Base-by-base conservation (phyloP, 495 filamentous ascomycete species). In the Penicillium crystallinum region DNA sequence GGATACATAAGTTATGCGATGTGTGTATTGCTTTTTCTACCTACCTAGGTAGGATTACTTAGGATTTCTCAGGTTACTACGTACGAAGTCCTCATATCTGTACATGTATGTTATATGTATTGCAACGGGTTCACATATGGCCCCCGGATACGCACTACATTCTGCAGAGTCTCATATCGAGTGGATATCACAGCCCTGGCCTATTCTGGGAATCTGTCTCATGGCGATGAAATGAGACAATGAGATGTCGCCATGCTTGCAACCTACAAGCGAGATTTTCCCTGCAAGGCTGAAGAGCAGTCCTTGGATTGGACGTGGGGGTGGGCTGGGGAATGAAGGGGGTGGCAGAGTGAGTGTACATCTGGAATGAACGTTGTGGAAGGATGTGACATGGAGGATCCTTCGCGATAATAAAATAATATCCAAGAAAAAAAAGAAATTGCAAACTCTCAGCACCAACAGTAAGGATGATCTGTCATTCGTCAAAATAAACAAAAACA, bases 361-460 rank as follows among this genome's bases (percentile, higher is more conserved):
- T 46, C 8, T 31, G 29, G 10, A 31, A 31, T 31, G 11, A 8
- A 8, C 3, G 18, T 19, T 21, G 29, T 41, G 38, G 19, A 17
- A 14, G 15, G 35, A 53, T 48, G 44, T 41, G 37, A 41, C 37
- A 33, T 33, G 37, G 17, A 22, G 15, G 15, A 42, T 50, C 48
- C 48, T 42, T 34, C 37, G 21, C 22, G 7, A 7, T 7, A 3
- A 7, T 7, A 27, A 33, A 27, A 7, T 7, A 3, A 7, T 7
- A 3, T 7, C 4, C 2, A 17, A 17, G 35, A n/a, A 0, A 29
- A 21, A 38, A 37, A 39, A 46, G 30, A 52, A 42, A 1, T 4
- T 7, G 15, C 46, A 33, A 46, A 22, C 4, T 14, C 15, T 11
- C 27, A 53, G 21, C 47, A 48, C 31, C 43, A 48, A 47, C 43